Percentiles rank a stretch among this genome's conserved stretches.
phyloP scores from a whole-genome alignment of 179 eudicot genomes.

The Corrigiola litoralis region DNA sequence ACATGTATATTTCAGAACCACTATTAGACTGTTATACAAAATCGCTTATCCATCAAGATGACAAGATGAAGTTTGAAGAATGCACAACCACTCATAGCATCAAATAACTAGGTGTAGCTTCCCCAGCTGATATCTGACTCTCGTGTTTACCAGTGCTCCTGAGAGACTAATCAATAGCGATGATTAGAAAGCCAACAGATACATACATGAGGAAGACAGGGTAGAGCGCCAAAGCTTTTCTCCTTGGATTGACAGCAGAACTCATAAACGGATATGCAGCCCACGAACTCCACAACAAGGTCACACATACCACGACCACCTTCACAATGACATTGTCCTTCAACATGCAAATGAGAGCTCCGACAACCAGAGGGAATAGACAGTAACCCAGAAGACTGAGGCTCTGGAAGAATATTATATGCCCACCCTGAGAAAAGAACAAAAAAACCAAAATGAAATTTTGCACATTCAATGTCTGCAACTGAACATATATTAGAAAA shows the following conservation, averaged over 20 bases:
- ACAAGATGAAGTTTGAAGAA: constrained; percentile 16
- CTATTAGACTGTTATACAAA: constrained; percentile 29
- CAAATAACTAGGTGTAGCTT: not conserved
- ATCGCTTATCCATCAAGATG: constrained; percentile 17
- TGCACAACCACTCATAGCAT: constrained; percentile 19
- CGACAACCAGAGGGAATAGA: constrained; percentile 80
- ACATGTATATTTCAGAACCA: constrained; percentile 5
- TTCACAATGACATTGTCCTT: constrained; percentile 72
- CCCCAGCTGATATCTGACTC: constrained; percentile 6
- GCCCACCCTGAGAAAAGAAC: constrained; percentile 69
- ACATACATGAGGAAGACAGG: constrained; percentile 96
- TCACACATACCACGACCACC: constrained; percentile 66
- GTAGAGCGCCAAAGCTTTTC: constrained; percentile 96
- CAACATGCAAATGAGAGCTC: constrained; percentile 89
- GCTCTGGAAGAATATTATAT: constrained; percentile 97
- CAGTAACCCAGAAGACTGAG: constrained; percentile 93
- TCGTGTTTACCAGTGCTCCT: not conserved
- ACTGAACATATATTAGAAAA: no score
- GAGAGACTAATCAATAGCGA: constrained; percentile 62
- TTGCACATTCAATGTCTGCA: not conserved
- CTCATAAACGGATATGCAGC: constrained; percentile 99
- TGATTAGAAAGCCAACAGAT: constrained; percentile 94
- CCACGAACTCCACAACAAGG: constrained; percentile 98
- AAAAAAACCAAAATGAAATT: constrained; percentile 7
- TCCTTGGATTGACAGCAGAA: constrained; percentile 84